Base-by-base conservation (phyloP, 495 filamentous ascomycete genomes). In the Annulohypoxylon maeteangense region DNA sequence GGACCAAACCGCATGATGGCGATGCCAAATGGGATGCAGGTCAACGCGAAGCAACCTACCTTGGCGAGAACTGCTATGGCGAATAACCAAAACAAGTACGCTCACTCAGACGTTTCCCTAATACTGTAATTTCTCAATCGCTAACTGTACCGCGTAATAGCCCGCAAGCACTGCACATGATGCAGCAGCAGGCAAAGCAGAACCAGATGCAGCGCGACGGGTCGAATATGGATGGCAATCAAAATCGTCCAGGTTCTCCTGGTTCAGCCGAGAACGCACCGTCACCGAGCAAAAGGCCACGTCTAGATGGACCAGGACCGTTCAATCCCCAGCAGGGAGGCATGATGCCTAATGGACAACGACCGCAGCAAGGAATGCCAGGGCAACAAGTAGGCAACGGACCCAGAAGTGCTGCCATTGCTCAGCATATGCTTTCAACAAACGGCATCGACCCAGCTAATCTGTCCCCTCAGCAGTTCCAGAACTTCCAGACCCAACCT, bases 221-320 rank as follows among this genome's bases (percentile, higher is more conserved):
- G 54, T 93, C 93, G 6, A 91, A 92, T 51, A 92, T 96, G 82
- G 93, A 97, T 62, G 92, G 93, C 81, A 92, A 90, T 80, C 90
- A 87, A 65, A 87, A 91, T 74, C 89, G 92, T 47, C 90, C 93
- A 25, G 91, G 91, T 67, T 97, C 93, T 36, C 93, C 93, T 5
- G 88, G 90, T 29, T 90, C 91, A 6, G 88, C 87, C 27, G 95
- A 97, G 44, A 97, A 97, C 74, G 93, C 93, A 29, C 92, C 93
- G 5, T 98, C 95, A 22, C 95, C 95, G 7, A 92, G 90, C 59
- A 99, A 99, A 82, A 86, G 95, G 74, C 91, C 90, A n/a, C 92
- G 95, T 38, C 85, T 98, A 40, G 95, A 97, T 65, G 87, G 87
- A 68, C 48, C 72, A 12, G 87, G 86, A 40, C 84, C 85, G 23